Base-by-base conservation (phyloP, 805 yeast species). In the Wickerhamomyces tratensis region DNA sequence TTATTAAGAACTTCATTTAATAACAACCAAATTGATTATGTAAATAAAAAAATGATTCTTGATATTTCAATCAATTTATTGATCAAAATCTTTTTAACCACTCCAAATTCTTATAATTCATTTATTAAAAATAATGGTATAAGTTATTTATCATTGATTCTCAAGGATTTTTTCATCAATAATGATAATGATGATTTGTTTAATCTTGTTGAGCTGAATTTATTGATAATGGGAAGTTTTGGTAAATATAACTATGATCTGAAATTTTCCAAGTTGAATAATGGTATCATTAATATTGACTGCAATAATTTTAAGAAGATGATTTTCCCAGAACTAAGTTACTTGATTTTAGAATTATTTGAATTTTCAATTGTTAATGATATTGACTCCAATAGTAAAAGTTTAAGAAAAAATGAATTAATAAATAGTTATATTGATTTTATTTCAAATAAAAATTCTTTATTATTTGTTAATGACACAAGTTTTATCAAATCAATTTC, bases 51-150 rank as follows among this genome's bases (percentile, higher is more conserved):
- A 35, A 33, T 44, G 6, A 48, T 46, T 15, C 63, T 56, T n/a
- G 56, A 61, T 33, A 47, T 52, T 8, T 56, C 63, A 0, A 44
- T 69, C n/a, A 59, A 60, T n/a, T 57, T 85, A 12, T 55, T 85
- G 15, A 62, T 79, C 6, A 69, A 69, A 43, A 56, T 79, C 5
- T 59, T 84, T 13, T 56, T 69, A 7, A 57, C 71, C 7, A 80
- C 80, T 1, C 55, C 68, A 3, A 65, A 67, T 31, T 67, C 69
- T 4, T 72, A 72, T 41, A 67, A 62, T 27, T 59, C 69, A 25
- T 82, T 83, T 47, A 64, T 70, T 31, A 69, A 67, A 8, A 72
- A 69, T 42, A 68, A 68, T 41, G 86, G 87, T 0, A 57, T 74
- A 27, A 69, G 65, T 41, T 70, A 73, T 9, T 56, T 75, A 41